Evolutionary conservation across 352 stramenopile species (phyloP).

Genomic region (Halophytophthora polymorphica): DNA sequence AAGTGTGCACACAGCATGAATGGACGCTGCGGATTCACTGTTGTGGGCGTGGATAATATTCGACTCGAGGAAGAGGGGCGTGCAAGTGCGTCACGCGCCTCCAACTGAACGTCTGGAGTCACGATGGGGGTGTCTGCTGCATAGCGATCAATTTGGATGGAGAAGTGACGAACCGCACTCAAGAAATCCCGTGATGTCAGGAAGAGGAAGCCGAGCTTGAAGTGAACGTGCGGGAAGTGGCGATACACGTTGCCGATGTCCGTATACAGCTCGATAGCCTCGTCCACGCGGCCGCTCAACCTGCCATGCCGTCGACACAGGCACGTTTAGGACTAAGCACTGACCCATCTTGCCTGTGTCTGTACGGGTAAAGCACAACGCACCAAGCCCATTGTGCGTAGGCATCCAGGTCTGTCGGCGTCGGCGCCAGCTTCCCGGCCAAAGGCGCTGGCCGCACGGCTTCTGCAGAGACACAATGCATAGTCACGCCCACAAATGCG

Average conservation of each 20-base stretch:
- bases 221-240: conserved; percentile 45
- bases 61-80: no score
- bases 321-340: neutral
- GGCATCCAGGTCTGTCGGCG: conserved; percentile 33
- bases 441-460: neutral
- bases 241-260: conserved; percentile 36
- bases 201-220: conserved; percentile 54
- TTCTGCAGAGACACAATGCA: no score
- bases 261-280: conserved; percentile 46
- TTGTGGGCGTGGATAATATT: neutral
- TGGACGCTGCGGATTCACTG: conserved; percentile 16
- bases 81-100: neutral
- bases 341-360: neutral
- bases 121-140: neutral
- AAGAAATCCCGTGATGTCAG: conserved; percentile 29
- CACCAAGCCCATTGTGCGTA: conserved; percentile 53
- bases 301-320: conserved; percentile 6
- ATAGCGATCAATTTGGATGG: conserved; percentile 32
- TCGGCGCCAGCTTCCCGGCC: neutral
- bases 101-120: neutral
- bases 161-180: conserved; percentile 35
- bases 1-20: conserved; percentile 45
- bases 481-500: no score
- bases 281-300: conserved; percentile 40
- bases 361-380: conserved; percentile 1